Base-by-base conservation (phyloP, 2,329 filamentous ascomycete genomes). In the Colletotrichum musae region DNA sequence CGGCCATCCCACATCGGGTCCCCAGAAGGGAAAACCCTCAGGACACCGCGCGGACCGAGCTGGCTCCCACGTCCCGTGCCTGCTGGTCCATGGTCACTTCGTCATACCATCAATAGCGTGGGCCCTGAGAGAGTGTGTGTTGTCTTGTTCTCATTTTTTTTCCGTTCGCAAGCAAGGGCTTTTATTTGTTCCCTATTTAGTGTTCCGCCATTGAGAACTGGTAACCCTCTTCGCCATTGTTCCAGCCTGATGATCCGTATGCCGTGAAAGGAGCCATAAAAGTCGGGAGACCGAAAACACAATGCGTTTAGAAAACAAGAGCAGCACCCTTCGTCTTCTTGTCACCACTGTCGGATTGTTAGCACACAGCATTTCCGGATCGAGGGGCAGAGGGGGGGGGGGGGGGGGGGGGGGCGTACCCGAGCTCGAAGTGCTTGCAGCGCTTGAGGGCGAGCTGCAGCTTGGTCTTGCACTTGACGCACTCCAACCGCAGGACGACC, bases 281-380 rank as follows among this genome's bases (percentile, higher is more conserved):
- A 72, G 67, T 72, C 64, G 70, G 70, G 71, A 64, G 68, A 71
- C 68, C 70, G 63, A 64, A 72, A 72, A 70, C 68, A 80, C 81
- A 86, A 86, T 80, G 83, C 86, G 89, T 87, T 92, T 97, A 99
- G 91, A 99, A 99, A 81, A 99, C 96, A 82, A 99, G 92, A 86
- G 96, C 96, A 80, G 96, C 96, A 93, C 96, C 96, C 94, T 99
- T 99, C 81, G 96, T 99, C 94, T 99, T 99, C 95, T 99, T 99
- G 93, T 99, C 96, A 91, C 96, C 96, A 92, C 96, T 97, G 78
- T 80, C 77, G 66, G 3, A 16, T 47, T 63, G 66, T 70, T 21
- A 66, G 69, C 32, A 61, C 47, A 10, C 4, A 7, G 26, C 5
- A 5, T 41, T 9, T 41, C 60, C 71, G 47, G 32, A 16, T 32